Conservation (phyloP, 371 early-diverging fungal genomes). For the Mucor velutinosus region DNA sequence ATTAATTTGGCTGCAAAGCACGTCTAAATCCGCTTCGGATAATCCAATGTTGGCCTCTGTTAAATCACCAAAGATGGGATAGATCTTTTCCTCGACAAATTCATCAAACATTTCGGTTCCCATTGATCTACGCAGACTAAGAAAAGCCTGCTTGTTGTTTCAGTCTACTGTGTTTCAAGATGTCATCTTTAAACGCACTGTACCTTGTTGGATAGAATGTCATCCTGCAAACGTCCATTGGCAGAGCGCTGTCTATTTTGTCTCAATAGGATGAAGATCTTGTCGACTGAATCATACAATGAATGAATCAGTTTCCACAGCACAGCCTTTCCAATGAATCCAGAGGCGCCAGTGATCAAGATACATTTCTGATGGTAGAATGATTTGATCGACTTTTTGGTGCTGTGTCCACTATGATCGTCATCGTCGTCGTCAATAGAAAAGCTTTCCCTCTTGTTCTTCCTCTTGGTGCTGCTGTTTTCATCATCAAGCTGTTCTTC, state of each 20-base stretch:
- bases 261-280: conserved; percentile 40
- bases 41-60: conserved; percentile 51
- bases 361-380: conserved; percentile 46
- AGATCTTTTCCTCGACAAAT: conserved; percentile 54
- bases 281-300: conserved; percentile 30
- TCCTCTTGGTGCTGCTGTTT: background rate
- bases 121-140: conserved; percentile 41
- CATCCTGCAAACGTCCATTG: conserved; percentile 37
- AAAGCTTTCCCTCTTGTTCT: background rate
- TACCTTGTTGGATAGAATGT: conserved; percentile 51
- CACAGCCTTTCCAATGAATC: conserved; percentile 65
- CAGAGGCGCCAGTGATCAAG: conserved; percentile 65
- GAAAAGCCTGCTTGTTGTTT: conserved; percentile 36
- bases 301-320: conserved; percentile 55
- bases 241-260: conserved; percentile 30
- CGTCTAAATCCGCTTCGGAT: conserved; percentile 41
- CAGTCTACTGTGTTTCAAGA: background rate
- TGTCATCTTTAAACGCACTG: background rate
- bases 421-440: conserved; percentile 13
- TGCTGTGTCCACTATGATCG: conserved; percentile 6
- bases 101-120: conserved; percentile 40
- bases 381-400: conserved; percentile 16
- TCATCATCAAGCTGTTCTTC: background rate
- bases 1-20: conserved; percentile 45
- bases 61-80: conserved; percentile 56